Base-by-base conservation (phyloP, 2,329 filamentous ascomycete species). In the Alternaria conjuncta region DNA sequence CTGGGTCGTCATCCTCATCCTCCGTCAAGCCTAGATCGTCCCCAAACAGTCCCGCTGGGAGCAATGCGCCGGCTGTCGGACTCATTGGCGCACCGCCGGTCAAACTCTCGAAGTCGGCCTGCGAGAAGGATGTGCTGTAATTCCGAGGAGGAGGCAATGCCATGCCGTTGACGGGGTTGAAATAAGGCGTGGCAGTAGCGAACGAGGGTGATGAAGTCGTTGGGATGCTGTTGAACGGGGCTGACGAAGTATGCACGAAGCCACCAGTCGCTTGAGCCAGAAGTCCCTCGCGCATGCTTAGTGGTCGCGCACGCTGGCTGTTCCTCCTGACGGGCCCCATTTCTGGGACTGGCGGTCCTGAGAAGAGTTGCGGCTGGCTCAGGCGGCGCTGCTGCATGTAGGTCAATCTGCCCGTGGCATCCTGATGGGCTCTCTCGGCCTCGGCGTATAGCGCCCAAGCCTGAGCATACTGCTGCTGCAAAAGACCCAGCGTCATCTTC, bases 11-110 rank as follows among this genome's bases (percentile, higher is more conserved):
- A 13, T 79, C 72, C 41, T 79, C 77, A 10, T 70, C 68, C 44
- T 79, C 76, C 0, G 71, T 77, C 51, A 75, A 82, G 15, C 90
- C 89, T 43, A 89, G 85, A 51, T 92, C 90, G 55, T 90, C 88
- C 6, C 85, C 85, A 54, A 89, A 84, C 5, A 91, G 82, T 63
- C 87, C 88, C 1, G 92, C 91, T 0, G 92, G 92, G 15, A 96
- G 81, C 4, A 95, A 83, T 15, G 90, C 86, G 26, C 91, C 89
- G 3, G 92, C 92, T 5, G 91, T 91, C 2, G 92, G 92, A 71
- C 91, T 94, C 76, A 95, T 87, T 1, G 91, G 91, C 3, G 90
- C 92, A 26, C 87, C 89, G 18, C 85, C 86, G 4, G 86, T 88
- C 36, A 91, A 77, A 18, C 84, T 84, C 61, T 87, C 87, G 5